phyloP scores from a whole-genome alignment of 2,329 filamentous ascomycete genomes.

The Pseudocercospora musae region DNA sequence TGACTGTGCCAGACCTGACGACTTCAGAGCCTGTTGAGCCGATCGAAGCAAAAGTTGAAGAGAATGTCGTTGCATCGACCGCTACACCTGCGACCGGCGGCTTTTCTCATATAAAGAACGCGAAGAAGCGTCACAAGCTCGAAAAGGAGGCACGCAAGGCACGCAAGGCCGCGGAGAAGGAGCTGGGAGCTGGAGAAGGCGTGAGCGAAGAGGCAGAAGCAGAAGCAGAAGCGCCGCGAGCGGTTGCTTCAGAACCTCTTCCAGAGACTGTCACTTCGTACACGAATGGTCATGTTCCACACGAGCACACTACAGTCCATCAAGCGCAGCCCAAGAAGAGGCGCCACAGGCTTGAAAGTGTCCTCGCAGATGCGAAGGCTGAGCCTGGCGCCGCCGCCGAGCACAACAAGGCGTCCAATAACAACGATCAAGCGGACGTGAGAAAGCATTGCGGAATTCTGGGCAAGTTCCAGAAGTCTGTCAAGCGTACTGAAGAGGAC shows the following conservation, averaged over 20 bases:
- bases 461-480: slow-evolving; percentile 45
- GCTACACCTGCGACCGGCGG: slow-evolving; percentile 15
- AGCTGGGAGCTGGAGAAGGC: background rate
- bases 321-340: slow-evolving; percentile 46
- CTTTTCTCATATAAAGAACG: slow-evolving; percentile 31
- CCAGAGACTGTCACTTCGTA: background rate
- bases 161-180: slow-evolving; percentile 24
- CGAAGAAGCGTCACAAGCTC: slow-evolving; percentile 35
- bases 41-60: too few relatives aligned
- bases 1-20: background rate
- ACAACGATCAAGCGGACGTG: slow-evolving; percentile 28
- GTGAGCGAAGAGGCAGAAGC: background rate
- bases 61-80: too few relatives aligned
- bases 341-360: slow-evolving; percentile 42
- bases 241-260: background rate
- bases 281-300: background rate
- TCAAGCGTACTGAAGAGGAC: slow-evolving; percentile 21
- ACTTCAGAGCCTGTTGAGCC: background rate
- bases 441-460: slow-evolving; percentile 39
- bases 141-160: slow-evolving; percentile 35
- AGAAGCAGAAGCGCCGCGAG: background rate
- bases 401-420: slow-evolving; percentile 32
- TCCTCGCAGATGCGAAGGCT: slow-evolving; percentile 24
- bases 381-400: slow-evolving; percentile 36
- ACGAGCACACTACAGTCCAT: background rate